Percentiles rank a stretch among this genome's conserved stretches.
These are phyloP conservation scores for Talaromyces sp. DNA, from an alignment of 2,329 filamentous ascomycete species.

Conservation along the genomic window DNA sequence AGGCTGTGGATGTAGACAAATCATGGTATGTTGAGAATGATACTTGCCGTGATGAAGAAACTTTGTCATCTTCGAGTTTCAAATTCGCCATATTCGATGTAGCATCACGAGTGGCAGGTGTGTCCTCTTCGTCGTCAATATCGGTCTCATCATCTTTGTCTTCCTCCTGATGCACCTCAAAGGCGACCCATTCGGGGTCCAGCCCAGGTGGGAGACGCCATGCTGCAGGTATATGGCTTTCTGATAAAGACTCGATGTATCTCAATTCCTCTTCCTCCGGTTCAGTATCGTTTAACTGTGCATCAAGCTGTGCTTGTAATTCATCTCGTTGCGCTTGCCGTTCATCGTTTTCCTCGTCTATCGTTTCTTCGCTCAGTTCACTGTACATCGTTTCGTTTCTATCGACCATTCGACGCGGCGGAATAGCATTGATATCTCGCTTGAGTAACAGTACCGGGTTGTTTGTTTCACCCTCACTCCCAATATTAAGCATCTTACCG, in stretches of 20 bases:
- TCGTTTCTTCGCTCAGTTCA: conserved; percentile 22
- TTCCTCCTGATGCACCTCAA: conserved; percentile 72
- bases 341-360: conserved; percentile 31
- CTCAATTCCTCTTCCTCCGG: conserved; percentile 8
- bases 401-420: conserved; percentile 56
- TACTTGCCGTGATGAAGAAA: conserved; percentile 12
- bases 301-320: conserved; percentile 35
- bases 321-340: conserved; percentile 28
- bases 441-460: conserved; percentile 71
- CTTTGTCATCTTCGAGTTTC: conserved; percentile 29
- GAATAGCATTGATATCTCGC: conserved; percentile 60
- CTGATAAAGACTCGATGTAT: conserved; percentile 23
- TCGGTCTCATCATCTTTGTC: conserved; percentile 50
- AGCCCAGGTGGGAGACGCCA: conserved; percentile 67
- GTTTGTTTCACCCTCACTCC: conserved; percentile 61
- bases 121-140: conserved; percentile 25
- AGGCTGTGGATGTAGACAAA: conserved; percentile 23
- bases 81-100: conserved; percentile 47
- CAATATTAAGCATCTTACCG: conserved; percentile 82
- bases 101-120: conserved; percentile 28
- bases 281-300: conserved; percentile 28
- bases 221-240: conserved; percentile 33
- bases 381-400: conserved; percentile 37
- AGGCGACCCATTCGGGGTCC: conserved; percentile 85
- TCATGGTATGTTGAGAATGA: conserved; percentile 24